A percentile compares a stretch with the other conserved stretches of the same genome.
phyloP scores from a whole-genome alignment of 2,329 filamentous ascomycete genomes.

The Tolypocladium pustulatum region DNA sequence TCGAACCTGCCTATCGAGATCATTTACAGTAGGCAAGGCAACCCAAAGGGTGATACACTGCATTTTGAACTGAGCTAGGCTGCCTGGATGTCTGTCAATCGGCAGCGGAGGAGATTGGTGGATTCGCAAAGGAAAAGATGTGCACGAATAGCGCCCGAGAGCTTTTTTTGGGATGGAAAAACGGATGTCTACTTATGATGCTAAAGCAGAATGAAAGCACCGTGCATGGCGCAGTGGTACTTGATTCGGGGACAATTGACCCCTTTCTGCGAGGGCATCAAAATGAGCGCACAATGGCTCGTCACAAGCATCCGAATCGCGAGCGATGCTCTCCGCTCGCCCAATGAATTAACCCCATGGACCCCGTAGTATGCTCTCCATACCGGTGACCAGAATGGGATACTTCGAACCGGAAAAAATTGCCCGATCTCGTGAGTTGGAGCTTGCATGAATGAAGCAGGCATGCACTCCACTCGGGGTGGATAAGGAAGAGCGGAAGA shows the following conservation, averaged over 20 bases:
- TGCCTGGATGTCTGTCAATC: not conserved
- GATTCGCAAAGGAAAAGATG: not conserved
- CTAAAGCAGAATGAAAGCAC: not conserved
- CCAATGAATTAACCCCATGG: not conserved
- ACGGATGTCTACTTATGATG: not conserved
- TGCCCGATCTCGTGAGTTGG: not conserved
- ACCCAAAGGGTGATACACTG: not conserved
- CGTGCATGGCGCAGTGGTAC: not conserved
- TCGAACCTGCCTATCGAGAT: not conserved
- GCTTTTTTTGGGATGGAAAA: not conserved
- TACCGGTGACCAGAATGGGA: not conserved
- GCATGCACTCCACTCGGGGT: not conserved
- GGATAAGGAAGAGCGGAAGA: not conserved
- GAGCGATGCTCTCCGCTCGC: not conserved
- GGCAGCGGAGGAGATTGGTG: not conserved
- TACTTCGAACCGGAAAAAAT: not conserved
- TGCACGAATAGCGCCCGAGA: not conserved
- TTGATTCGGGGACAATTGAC: not conserved
- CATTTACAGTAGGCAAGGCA: not conserved
- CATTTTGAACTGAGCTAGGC: not conserved
- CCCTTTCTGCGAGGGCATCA: not conserved
- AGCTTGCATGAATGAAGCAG: not conserved
- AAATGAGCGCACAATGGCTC: not conserved
- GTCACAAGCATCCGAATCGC: not conserved
- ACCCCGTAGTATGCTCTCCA: not conserved